Conservation (phyloP, 441 rosid genomes). For the Syzygium syzygioides region DNA sequence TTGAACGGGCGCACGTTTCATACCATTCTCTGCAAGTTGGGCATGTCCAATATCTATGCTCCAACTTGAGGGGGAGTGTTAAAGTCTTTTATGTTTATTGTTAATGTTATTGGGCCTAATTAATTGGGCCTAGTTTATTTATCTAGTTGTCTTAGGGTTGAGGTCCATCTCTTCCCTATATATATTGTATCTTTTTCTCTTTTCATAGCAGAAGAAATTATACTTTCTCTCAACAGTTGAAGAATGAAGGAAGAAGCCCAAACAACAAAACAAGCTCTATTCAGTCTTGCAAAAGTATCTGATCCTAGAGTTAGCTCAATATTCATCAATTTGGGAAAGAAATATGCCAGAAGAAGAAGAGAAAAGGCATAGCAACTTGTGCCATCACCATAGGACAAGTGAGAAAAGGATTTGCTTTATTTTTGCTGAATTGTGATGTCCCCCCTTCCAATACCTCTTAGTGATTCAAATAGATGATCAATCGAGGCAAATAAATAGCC, state of each 20-base stretch:
- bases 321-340: not conserved
- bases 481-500: not conserved
- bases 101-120: no score
- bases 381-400: not conserved
- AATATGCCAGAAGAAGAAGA: not conserved
- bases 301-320: not conserved
- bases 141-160: no score
- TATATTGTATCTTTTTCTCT: no score
- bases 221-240: not conserved
- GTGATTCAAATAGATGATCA: not conserved
- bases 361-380: not conserved
- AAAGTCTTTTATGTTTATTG: no score
- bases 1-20: no score
- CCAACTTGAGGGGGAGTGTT: no score
- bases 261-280: conserved; percentile 5
- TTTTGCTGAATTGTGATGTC: not conserved
- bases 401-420: not conserved
- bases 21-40: no score
- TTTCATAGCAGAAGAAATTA: no score
- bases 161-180: no score
- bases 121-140: no score
- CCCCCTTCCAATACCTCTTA: not conserved
- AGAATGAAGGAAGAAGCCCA: not conserved
- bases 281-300: not conserved
- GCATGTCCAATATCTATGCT: no score